Evolutionary conservation across 495 filamentous ascomycete species (phyloP), one percentile per base, ranked within the genome.

Genomic region (Evernia prunastri): DNA sequence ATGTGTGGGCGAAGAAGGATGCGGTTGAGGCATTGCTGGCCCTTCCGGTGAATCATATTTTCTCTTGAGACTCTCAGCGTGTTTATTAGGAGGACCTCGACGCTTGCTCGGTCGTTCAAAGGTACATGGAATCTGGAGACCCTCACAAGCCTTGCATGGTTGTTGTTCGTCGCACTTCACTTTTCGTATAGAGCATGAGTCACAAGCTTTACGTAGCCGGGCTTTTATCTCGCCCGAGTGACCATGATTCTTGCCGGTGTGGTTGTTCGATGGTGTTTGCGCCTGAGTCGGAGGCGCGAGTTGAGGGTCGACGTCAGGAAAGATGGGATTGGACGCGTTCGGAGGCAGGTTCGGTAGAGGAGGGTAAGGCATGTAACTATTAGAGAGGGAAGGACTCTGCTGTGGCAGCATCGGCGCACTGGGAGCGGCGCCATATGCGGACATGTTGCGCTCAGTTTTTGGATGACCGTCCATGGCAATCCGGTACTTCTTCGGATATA

Each of bases 101-200:
- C 91, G 83, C 65, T 88, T 85, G 74, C 87, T 91, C 42, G 87
- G 87, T 62, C 91, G 76, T 56, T 87, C 79, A 74, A 89, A 92
- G 54, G 90, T 95, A 74, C 91, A 96, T 43, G 89, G 88, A 33
- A 95, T 91, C 54, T 88, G 83, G 63, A 96, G 81, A 56, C 86
- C 84, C 60, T 81, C 80, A 73, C 91, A 96, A 39, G 89, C 87
- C 65, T 85, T 82, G 77, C 91, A 96, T 12, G 91, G 90, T 17
- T 88, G 88, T 45, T 79, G 78, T 69, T 90, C 89, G 72, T 96
- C 90, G 75, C 91, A 96, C 89, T 93, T 94, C 35, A 94, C 89
- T 71, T 94, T 94, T 39, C 90, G 85, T 67, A 87, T 84, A 68
- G 87, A 91, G 74, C 90, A 94, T 76, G 87, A 87, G 73, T 94